phyloP scores from a whole-genome alignment of 1,139 yeast species.

The Pichia norvegensis region DNA sequence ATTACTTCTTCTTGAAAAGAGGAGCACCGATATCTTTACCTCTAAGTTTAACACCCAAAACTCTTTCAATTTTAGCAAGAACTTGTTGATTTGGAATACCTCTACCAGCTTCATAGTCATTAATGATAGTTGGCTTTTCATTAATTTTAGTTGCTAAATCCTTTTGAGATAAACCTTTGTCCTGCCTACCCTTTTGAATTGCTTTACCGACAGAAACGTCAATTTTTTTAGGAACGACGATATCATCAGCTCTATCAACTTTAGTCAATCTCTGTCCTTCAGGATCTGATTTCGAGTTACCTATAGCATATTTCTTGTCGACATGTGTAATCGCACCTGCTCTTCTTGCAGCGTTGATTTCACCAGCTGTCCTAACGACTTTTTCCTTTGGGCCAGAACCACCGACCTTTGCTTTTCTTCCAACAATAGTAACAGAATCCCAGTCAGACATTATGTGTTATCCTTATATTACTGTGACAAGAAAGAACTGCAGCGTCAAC shows the following conservation, averaged over 20 bases:
- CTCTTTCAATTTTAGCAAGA: conserved; percentile 87
- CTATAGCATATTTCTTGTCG: conserved; percentile 82
- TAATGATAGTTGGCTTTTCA: conserved; percentile 91
- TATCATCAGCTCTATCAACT: conserved; percentile 88
- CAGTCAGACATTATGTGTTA: conserved; percentile 47
- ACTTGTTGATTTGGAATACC: conserved; percentile 96
- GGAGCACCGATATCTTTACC: conserved; percentile 96
- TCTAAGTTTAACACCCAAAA: conserved; percentile 87
- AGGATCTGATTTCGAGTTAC: conserved; percentile 58
- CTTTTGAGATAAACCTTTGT: conserved; percentile 85
- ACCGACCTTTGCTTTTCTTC: conserved; percentile 78
- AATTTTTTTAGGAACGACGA: conserved; percentile 85
- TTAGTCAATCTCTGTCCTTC: conserved; percentile 95
- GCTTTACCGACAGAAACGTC: conserved; percentile 82
- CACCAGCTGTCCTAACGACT: conserved; percentile 72
- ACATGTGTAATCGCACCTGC: conserved; percentile 81
- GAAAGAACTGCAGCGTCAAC: neutral
- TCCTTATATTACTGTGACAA: neutral
- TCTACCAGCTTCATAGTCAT: conserved; percentile 95
- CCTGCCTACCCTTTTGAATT: conserved; percentile 79
- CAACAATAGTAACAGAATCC: conserved; percentile 85
- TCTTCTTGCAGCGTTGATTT: conserved; percentile 90
- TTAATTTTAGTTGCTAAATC: conserved; percentile 92
- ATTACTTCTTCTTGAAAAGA: conserved; percentile 61
- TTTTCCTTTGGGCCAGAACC: conserved; percentile 73